Base-by-base conservation (phyloP, 768 basidiomycete species). In the Mycena polygramma region DNA sequence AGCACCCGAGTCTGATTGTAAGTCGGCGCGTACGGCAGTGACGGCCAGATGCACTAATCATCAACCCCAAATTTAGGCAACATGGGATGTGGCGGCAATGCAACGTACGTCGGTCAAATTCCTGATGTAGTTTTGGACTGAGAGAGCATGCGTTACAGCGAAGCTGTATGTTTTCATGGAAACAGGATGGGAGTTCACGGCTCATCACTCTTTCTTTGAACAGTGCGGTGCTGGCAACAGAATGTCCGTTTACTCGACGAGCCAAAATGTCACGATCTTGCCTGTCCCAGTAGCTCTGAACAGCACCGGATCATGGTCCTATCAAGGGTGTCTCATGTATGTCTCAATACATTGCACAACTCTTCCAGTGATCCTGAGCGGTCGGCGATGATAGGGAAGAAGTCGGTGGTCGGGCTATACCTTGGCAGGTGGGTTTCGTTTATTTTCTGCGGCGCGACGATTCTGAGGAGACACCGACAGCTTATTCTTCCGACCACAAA, bases 191-290 rank as follows among this genome's bases (percentile, higher is more conserved):
- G 15, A 43, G 22, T 35, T 48, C 37, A 30, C 30, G 17, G n/a
- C 49, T 46, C 46, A 66, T 49, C 58, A 43, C 24, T 57, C n/a
- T 61, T 49, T 36, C n/a, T 10, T 20, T 13, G 24, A 59, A 60
- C 59, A 70, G 69, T 95, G 93, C 72, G 94, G 94, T 75, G 94
- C 90, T 11, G 87, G 90, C 6, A 91, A 91, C 75, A 86, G 88
- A 22, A 76, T 94, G 48, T 93, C 92, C 0, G 88, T 94, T n/a
- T 94, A 94, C 73, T 83, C 87, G 1, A 84, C 87, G 0, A 87
- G 78, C 10, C 82, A 81, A 8, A 85, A 81, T 48, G 82, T 94
- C 58, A 86, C 84, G 0, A 84, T 83, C 14, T 79, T 90, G 35
- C 88, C 92, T 1, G 85, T 94, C 20, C 92, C 94, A 7, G 80